Evolutionary conservation across 2,329 filamentous ascomycete species (phyloP).

Genomic region (Diaporthe australafricana): DNA sequence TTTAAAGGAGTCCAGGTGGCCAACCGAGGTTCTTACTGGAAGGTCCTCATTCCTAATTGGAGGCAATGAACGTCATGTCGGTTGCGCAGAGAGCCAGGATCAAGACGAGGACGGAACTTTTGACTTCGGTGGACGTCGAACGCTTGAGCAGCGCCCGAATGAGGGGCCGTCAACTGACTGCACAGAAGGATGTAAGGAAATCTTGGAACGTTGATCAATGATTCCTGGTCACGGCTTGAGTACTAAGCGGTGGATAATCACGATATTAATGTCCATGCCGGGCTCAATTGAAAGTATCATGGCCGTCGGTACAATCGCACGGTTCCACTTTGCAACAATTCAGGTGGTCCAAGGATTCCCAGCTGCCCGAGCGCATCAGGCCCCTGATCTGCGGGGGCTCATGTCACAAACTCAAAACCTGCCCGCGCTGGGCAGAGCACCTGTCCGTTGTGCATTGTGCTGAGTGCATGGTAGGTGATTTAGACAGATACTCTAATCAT

Average conservation of each 20-base stretch:
- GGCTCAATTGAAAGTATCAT: neutral
- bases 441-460: no score
- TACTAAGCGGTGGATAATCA: no score
- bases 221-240: no score
- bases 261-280: neutral
- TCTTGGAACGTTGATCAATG: no score
- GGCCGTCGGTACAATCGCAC: neutral
- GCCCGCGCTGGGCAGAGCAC: slow-evolving; percentile 1
- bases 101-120: neutral
- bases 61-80: neutral
- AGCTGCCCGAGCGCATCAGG: slow-evolving; percentile 15
- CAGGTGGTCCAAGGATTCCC: neutral
- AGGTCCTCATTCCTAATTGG: neutral
- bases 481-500: neutral
- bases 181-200: no score
- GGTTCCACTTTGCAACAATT: neutral
- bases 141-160: no score
- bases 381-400: slow-evolving; percentile 22
- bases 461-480: neutral
- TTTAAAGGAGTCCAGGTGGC: neutral
- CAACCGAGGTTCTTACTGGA: neutral
- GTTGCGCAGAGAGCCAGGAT: neutral
- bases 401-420: neutral
- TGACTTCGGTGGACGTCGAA: no score
- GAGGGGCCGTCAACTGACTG: no score